These are phyloP conservation scores for Epicoccum sorghinum DNA, from an alignment of 2,329 filamentous ascomycete genomes.

Conservation along the genomic window DNA sequence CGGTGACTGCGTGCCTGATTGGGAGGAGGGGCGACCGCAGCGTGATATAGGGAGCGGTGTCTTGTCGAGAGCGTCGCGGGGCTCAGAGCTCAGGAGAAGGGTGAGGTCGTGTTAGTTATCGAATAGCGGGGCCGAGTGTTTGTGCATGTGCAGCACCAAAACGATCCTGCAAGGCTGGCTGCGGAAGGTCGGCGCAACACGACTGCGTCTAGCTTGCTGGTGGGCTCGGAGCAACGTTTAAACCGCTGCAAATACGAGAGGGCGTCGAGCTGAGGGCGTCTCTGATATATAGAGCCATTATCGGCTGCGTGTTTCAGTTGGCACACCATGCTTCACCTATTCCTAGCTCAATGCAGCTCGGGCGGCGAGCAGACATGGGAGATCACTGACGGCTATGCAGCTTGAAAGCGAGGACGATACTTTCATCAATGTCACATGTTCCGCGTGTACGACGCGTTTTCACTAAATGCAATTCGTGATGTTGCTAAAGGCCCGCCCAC, in stretches of 20 bases:
- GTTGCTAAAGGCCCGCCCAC: not conserved
- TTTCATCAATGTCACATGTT: not conserved
- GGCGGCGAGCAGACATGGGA: conserved; percentile 8
- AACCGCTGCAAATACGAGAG: conserved; percentile 11
- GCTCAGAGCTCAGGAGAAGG: conserved; percentile 26
- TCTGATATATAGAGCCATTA: conserved; percentile 15
- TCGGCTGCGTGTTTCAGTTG: conserved; percentile 23
- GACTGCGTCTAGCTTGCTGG: conserved; percentile 10
- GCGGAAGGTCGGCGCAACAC: conserved; percentile 13
- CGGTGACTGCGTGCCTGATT: conserved; percentile 32
- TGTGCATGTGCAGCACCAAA: conserved; percentile 26
- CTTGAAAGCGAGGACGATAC: not conserved
- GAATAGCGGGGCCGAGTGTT: conserved; percentile 20
- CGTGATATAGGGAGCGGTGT: conserved; percentile 19
- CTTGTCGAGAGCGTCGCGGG: conserved; percentile 17
- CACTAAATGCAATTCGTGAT: not conserved
- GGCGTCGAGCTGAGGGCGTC: conserved; percentile 7
- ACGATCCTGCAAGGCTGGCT: conserved; percentile 26
- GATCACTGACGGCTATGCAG: not conserved
- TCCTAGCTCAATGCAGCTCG: conserved; percentile 23
- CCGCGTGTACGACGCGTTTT: conserved; percentile 8
- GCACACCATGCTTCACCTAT: conserved; percentile 31
- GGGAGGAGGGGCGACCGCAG: conserved; percentile 11
- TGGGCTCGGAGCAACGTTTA: conserved; percentile 13
- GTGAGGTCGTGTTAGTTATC: conserved; percentile 30